Base-by-base conservation (phyloP, 2,329 filamentous ascomycete genomes). In the Chrysosporium keratinophilum region DNA sequence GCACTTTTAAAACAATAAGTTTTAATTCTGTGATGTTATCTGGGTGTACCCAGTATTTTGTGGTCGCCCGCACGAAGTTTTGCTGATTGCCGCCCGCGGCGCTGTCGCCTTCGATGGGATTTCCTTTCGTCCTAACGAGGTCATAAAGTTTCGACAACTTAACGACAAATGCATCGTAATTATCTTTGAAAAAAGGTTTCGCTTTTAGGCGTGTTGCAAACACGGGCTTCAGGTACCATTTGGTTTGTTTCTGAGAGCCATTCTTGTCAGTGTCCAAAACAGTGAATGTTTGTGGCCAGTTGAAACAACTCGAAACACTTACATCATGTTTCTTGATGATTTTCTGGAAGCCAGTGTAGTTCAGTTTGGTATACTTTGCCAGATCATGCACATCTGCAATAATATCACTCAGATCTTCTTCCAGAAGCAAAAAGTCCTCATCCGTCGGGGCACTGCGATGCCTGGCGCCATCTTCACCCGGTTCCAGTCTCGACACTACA, bases 311-410 rank as follows among this genome's bases (percentile, higher is more conserved):
- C 9, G 19, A 45, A 23, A 35, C 35, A 74, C 85, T 62, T 71
- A 91, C 87, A 74, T 96, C 93, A 70, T 98, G 93, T 78, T 98
- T 98, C 78, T 98, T 98, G 72, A 98, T 95, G 59, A 98, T 98
- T 78, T 98, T 98, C 76, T 96, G 94, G 69, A 98, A 98, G 4
- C 93, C 93, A 0, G 91, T 97, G 68, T 98, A 98, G 73, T 98
- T 98, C 67, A 98, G 75, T 74, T 96, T 91, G 5, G 95, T 94
- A 69, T 95, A 98, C 73, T 97, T 97, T 69, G 93, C 90, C 56
- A 98, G 78, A 65, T 98, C 93, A 71, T 98, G 91, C 19, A 98
- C 93, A 66, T 98, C 91, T 62, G 93, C 93, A 68, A 98, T 98
- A 65, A 98, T 90, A 69, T 98, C 93, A 72, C 89, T 95, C 65